These are phyloP conservation scores for Dalbergia cochinchinensis DNA, from an alignment of 306 rosid species.

Conservation along the genomic window DNA sequence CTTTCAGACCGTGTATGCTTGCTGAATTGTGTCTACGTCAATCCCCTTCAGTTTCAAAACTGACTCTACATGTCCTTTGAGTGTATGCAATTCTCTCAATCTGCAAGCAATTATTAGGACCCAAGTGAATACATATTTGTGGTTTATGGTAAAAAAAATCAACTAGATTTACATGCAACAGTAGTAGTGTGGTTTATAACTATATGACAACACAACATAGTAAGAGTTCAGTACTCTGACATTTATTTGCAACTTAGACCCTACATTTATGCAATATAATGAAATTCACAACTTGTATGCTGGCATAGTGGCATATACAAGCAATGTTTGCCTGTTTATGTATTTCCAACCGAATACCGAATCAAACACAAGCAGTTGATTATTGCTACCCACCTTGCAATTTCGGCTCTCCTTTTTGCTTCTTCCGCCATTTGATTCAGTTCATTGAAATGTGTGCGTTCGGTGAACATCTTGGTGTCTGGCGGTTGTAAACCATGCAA, in stretches of 20 bases:
- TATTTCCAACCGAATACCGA: not conserved
- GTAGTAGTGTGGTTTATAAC: not conserved
- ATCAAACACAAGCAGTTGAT: not conserved
- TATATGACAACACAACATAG: too few species aligned
- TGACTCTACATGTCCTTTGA: conserved; percentile 90
- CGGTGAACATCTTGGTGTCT: conserved; percentile 83
- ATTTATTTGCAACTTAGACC: conserved; percentile 1
- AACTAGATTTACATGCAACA: not conserved
- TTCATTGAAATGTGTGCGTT: conserved; percentile 79
- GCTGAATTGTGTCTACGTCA: conserved; percentile 88
- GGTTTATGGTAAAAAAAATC: not conserved
- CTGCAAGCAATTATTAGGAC: conserved; percentile 46
- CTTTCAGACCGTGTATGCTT: conserved; percentile 80
- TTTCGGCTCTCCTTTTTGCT: conserved; percentile 98
- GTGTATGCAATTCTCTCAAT: conserved; percentile 78
- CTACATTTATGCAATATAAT: not conserved
- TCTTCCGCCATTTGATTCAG: conserved; percentile 99
- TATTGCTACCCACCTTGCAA: conserved; percentile 70
- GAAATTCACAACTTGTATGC: not conserved
- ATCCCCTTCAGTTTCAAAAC: conserved; percentile 88
- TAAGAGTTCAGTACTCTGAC: not conserved
- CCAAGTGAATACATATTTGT: conserved; percentile 5
- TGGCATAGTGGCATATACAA: not conserved
- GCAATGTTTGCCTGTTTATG: not conserved
- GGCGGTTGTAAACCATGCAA: conserved; percentile 91